Evolutionary conservation across 73 alveolate genomes (phyloP), one percentile per base, ranked within the genome.

Genomic region (Paramecium primaurelia): DNA sequence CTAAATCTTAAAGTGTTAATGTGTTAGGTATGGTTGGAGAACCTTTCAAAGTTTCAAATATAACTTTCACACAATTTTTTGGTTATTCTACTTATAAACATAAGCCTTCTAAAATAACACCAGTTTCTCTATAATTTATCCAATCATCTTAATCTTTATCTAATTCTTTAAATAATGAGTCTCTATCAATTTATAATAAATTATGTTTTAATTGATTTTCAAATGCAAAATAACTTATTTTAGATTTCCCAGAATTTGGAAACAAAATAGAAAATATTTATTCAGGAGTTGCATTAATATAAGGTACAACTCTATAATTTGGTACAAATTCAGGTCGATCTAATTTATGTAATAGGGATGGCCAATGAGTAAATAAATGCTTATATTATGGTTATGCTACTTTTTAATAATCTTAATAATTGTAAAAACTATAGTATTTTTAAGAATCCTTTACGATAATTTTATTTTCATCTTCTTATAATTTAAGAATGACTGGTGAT

Each of bases 81-180:
- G 91, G 91, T 7, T 34, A 26, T 49, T 80, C 91, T 44, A 26
- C 51, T 22, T 45, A 42, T 20, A 42, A 45, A 49, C 91, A 80
- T 9, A 80, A 20, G 3, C 77, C 91, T 25, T 80, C 91, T 6
- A 80, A 20, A 6, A 80, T 22, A 16, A 47, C 49, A 2, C 91
- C 91, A 22, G 91, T 80, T 49, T 80, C 91, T 47, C 91, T 80
- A 45, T 80, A 80, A 80, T 80, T 80, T 42, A 80, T 80, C 91
- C 91, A 80, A 80, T 80, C 91, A 80, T 80, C 91, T 16, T 20
- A 80, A 25, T 80, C 91, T 49, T 80, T 40, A 45, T 80, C 91
- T 14, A 80, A 80, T 80, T 80, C 71, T 80, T 49, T 80, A 18
- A 80, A 80, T 4, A 80, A 18, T n/a, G 30, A 25, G 26, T 80